phyloP scores from a whole-genome alignment of 164 flowering plant genomes.

The Annona cherimola region DNA sequence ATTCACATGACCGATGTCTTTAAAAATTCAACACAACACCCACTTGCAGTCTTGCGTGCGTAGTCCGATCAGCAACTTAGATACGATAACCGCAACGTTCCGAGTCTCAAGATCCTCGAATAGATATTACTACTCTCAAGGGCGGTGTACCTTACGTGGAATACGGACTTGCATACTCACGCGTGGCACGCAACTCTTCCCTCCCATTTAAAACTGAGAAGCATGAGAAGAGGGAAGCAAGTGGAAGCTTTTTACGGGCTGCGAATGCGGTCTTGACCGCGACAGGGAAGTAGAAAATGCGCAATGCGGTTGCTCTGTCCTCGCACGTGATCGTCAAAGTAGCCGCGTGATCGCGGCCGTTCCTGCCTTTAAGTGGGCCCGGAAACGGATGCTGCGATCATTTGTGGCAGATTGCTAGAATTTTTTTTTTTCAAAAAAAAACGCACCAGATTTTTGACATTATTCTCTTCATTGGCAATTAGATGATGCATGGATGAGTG shows the following conservation, averaged over 20 bases:
- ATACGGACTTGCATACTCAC: not conserved
- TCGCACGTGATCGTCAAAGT: not conserved
- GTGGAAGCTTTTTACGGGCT: constrained; percentile 7
- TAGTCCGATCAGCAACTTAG: too few species aligned
- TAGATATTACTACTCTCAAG: not conserved
- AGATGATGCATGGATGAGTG: too few species aligned
- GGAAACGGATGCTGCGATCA: not conserved
- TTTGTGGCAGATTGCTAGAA: too few species aligned
- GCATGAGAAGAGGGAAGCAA: not conserved
- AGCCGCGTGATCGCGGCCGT: not conserved
- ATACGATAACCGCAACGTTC: too few species aligned
- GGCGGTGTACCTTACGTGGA: not conserved
- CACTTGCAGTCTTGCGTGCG: too few species aligned
- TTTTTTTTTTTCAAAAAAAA: too few species aligned
- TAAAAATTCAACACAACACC: too few species aligned
- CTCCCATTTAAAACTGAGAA: not conserved
- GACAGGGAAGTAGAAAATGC: not conserved
- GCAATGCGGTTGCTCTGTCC: not conserved
- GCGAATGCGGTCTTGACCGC: constrained; percentile 3
- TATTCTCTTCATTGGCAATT: too few species aligned
- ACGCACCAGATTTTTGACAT: too few species aligned
- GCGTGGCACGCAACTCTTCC: not conserved
- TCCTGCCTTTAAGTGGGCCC: not conserved
- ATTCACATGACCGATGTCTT: too few species aligned
- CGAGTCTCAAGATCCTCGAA: too few species aligned